These are phyloP conservation scores for Eucalyptus pauciflora DNA, from an alignment of 345 rosid species.

Conservation along the genomic window DNA sequence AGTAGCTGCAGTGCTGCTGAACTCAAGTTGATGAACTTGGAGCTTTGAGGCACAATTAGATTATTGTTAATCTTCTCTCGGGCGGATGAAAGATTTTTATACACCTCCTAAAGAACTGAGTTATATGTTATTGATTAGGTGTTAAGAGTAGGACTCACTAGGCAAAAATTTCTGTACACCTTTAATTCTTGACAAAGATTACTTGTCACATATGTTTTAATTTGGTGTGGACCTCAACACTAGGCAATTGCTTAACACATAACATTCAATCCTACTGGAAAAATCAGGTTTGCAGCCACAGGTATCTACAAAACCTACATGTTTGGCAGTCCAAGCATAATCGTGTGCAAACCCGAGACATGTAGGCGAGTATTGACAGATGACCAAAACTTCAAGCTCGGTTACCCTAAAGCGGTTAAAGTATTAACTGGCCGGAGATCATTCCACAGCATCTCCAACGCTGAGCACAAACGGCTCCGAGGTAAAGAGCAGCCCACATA, in stretches of 20 bases:
- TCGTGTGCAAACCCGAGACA: conserved; percentile 8
- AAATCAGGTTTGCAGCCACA: conserved; percentile 6
- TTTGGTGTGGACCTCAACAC: not conserved
- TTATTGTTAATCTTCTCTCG: not conserved
- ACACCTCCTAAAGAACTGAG: not conserved
- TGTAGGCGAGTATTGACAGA: conserved; percentile 6
- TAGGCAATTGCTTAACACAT: not conserved
- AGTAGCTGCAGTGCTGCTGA: not conserved
- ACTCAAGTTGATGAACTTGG: not conserved
- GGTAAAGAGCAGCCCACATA: too few relatives aligned
- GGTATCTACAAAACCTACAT: conserved; percentile 16
- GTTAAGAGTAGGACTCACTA: not conserved
- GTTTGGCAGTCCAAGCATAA: conserved; percentile 14
- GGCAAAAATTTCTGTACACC: too few relatives aligned
- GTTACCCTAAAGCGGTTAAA: conserved; percentile 6
- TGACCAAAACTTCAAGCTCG: conserved; percentile 7
- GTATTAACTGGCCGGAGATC: conserved; percentile 8
- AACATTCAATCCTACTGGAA: not conserved
- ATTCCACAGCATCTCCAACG: not conserved
- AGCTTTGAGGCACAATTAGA: not conserved
- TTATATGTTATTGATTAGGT: not conserved
- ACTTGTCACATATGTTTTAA: not conserved
- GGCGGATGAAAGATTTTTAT: not conserved
- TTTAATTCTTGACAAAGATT: not conserved
- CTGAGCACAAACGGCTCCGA: conserved; percentile 13